Evolutionary conservation across 2,329 filamentous ascomycete species (phyloP).

Genomic region (Aspergillus sp.): DNA sequence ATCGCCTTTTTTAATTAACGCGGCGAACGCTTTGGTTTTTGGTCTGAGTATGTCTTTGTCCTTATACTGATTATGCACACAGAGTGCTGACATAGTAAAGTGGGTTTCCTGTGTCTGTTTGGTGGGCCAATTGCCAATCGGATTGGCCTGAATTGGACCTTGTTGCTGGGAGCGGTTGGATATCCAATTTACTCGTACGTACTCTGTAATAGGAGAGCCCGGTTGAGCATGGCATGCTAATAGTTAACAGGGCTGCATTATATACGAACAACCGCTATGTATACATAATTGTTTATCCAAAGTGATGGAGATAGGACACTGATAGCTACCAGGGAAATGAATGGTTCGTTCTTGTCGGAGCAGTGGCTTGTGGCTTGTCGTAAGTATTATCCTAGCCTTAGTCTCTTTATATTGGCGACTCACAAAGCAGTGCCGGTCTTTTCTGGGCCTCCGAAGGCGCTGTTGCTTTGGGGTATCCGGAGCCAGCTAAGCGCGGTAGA

Average conservation of each 20-base stretch:
- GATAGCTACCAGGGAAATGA: slow-evolving; percentile 35
- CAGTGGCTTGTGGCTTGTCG: slow-evolving; percentile 43
- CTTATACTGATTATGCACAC: background rate
- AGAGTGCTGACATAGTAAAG: slow-evolving; percentile 1
- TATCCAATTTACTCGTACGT: slow-evolving; percentile 42
- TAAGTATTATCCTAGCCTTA: slow-evolving; percentile 5
- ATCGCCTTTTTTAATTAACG: slow-evolving; percentile 47
- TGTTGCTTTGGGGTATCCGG: slow-evolving; percentile 44
- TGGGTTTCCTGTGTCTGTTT: slow-evolving; percentile 41
- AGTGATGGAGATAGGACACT: slow-evolving; percentile 1
- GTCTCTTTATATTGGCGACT: background rate
- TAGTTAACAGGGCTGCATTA: slow-evolving; percentile 31
- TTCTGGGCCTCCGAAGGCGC: slow-evolving; percentile 49
- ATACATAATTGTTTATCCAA: background rate
- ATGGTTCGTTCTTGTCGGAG: slow-evolving; percentile 47
- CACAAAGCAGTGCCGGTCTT: slow-evolving; percentile 32
- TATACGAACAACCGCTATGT: slow-evolving; percentile 37
- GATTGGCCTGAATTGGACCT: slow-evolving; percentile 42
- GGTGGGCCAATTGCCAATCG: slow-evolving; percentile 45
- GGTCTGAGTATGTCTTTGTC: slow-evolving; percentile 18
- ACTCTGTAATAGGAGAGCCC: background rate
- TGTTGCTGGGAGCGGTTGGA: slow-evolving; percentile 38
- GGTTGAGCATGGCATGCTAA: background rate
- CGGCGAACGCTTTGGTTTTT: slow-evolving; percentile 48
- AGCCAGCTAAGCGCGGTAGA: slow-evolving; percentile 40